Conservation (phyloP, 2,329 filamentous ascomycete genomes). For the Aspergillus thermomutatus region DNA sequence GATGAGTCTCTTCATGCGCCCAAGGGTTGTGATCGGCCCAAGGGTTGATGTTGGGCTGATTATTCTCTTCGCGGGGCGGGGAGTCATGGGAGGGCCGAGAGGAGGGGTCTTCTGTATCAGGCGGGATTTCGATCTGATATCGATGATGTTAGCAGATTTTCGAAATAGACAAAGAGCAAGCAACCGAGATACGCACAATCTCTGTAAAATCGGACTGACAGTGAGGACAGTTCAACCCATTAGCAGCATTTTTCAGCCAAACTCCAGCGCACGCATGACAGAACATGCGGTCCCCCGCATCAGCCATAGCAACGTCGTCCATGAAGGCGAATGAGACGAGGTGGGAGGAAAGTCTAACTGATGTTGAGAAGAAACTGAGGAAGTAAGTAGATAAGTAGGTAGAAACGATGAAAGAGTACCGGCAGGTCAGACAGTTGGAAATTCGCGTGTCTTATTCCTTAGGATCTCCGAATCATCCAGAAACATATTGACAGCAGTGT, state of each 20-base stretch:
- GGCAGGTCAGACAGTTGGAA: not conserved
- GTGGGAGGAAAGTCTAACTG: not conserved
- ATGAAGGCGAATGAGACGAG: not conserved
- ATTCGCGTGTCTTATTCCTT: not conserved
- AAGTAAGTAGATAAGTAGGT: slow-evolving; percentile 3
- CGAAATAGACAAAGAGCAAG: slow-evolving; percentile 1
- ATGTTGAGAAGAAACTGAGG: slow-evolving; percentile 1
- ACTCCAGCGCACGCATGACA: slow-evolving; percentile 80
- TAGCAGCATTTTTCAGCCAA: slow-evolving; percentile 69
- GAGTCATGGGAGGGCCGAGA: slow-evolving; percentile 27
- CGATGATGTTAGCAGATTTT: slow-evolving; percentile 4
- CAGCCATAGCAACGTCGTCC: slow-evolving; percentile 27
- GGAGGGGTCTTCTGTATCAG: slow-evolving; percentile 20
- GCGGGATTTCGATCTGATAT: slow-evolving; percentile 32
- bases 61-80: slow-evolving; percentile 15
- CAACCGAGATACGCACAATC: slow-evolving; percentile 61
- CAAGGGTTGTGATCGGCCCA: slow-evolving; percentile 48
- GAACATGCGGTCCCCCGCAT: slow-evolving; percentile 65
- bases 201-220: slow-evolving; percentile 79
- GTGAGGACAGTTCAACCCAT: slow-evolving; percentile 68
- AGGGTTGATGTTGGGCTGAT: slow-evolving; percentile 26
- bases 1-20: slow-evolving; percentile 46
- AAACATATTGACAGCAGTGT: not conserved
- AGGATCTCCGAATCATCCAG: not conserved
- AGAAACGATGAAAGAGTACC: not conserved